phyloP scores from a whole-genome alignment of 345 rosid genomes.

The Ricinus communis region DNA sequence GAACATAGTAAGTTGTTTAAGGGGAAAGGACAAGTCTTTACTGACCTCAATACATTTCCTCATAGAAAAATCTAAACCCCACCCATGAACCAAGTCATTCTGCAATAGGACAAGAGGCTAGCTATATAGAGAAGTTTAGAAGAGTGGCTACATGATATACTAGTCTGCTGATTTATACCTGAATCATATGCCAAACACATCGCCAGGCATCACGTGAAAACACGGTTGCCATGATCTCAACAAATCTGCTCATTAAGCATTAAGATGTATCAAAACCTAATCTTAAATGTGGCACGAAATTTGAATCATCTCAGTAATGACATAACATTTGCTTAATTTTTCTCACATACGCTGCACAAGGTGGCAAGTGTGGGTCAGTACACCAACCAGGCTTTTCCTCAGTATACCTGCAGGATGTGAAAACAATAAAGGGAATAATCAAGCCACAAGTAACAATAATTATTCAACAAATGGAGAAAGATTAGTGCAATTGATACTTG shows the following conservation, averaged over 20 bases:
- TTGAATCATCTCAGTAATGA: neutral
- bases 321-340: neutral
- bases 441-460: constrained; percentile 5
- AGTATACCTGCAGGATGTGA: constrained; percentile 47
- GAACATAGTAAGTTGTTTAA: neutral
- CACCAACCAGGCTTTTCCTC: constrained; percentile 92
- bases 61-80: constrained; percentile 77
- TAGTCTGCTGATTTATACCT: constrained; percentile 37
- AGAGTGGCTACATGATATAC: neutral
- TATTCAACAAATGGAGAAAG: neutral
- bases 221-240: constrained; percentile 97
- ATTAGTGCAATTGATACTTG: constrained; percentile 43
- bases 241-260: constrained; percentile 55
- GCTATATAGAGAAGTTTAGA: neutral
- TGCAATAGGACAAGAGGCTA: constrained; percentile 20
- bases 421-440: constrained; percentile 5
- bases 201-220: constrained; percentile 95
- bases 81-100: constrained; percentile 81
- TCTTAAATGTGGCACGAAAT: neutral
- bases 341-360: constrained; percentile 89
- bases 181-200: constrained; percentile 96
- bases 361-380: constrained; percentile 71
- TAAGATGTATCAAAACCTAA: neutral
- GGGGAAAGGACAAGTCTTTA: constrained; percentile 13
- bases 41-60: constrained; percentile 67